Conservation (phyloP, 495 filamentous ascomycete species). For the Xylaria intraflava region DNA sequence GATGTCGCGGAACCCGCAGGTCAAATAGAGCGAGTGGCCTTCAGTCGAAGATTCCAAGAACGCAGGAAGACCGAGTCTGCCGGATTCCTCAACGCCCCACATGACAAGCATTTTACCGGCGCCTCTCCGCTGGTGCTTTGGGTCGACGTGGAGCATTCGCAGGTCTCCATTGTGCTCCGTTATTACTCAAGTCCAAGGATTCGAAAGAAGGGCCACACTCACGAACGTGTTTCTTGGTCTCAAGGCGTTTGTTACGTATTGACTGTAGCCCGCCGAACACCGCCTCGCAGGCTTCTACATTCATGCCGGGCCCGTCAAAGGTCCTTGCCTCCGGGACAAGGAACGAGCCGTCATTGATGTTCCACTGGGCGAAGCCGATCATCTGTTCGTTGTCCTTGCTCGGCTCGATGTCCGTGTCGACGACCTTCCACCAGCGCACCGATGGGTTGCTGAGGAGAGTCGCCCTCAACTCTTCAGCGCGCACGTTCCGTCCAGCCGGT, state of each 20-base stretch:
- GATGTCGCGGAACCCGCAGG: conserved; percentile 24
- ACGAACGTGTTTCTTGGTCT: conserved; percentile 18
- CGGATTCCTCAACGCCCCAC: conserved; percentile 19
- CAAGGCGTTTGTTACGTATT: conserved; percentile 7
- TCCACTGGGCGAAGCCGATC: conserved; percentile 34
- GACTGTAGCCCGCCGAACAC: conserved; percentile 23
- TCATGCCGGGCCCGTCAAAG: conserved; percentile 21
- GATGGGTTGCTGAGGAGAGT: conserved; percentile 15
- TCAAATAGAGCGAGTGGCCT: conserved; percentile 24
- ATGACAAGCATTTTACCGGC: conserved; percentile 20
- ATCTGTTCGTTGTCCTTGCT: conserved; percentile 21
- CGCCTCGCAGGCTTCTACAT: conserved; percentile 26
- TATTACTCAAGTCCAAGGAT: neutral
- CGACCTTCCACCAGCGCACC: conserved; percentile 26
- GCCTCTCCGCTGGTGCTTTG: conserved; percentile 21
- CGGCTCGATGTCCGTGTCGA: conserved; percentile 24
- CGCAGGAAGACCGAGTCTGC: conserved; percentile 9
- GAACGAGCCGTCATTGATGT: conserved; percentile 19
- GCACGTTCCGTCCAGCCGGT: conserved; percentile 7
- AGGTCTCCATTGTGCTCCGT: conserved; percentile 14
- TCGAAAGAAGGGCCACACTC: conserved; percentile 1
- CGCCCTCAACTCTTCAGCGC: conserved; percentile 15
- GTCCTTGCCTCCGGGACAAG: conserved; percentile 1
- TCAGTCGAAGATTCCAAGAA: conserved; percentile 26
- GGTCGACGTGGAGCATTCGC: conserved; percentile 19